Conservation (phyloP, 805 yeast species). For the Lipomyces lipofer region DNA sequence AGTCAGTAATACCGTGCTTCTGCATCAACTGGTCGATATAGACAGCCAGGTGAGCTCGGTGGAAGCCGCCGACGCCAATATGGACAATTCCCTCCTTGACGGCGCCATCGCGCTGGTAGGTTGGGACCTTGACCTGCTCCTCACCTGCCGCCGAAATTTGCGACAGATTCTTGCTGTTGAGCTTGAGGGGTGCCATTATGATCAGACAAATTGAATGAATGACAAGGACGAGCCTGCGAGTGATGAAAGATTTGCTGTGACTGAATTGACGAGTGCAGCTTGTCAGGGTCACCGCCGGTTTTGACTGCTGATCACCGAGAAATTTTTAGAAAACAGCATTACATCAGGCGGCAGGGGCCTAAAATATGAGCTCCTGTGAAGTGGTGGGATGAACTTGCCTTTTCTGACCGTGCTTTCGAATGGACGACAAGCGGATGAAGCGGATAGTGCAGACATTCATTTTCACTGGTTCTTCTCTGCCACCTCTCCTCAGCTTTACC, state of each 20-base stretch:
- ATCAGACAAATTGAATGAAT: not conserved
- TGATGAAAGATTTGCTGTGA: not conserved
- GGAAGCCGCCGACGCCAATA: slow-evolving; percentile 5
- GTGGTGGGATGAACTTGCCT: slow-evolving; percentile 3
- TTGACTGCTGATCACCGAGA: slow-evolving; percentile 2
- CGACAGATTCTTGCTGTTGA: slow-evolving; percentile 3
- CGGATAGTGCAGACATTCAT: not conserved
- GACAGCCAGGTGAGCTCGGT: slow-evolving; percentile 2
- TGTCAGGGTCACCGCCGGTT: slow-evolving; percentile 2
- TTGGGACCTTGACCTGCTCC: slow-evolving; percentile 3
- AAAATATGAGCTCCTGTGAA: not conserved
- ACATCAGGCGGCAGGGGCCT: not conserved
- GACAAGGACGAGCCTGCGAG: slow-evolving; percentile 2
- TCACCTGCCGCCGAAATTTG: slow-evolving; percentile 1
- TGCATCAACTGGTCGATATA: slow-evolving; percentile 3
- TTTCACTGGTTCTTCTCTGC: not conserved
- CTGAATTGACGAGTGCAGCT: slow-evolving; percentile 2
- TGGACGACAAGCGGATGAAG: slow-evolving; percentile 1
- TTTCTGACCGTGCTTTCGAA: slow-evolving; percentile 1
- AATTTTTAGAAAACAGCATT: not conserved
- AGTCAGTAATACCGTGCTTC: slow-evolving; percentile 1
- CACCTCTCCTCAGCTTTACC: not conserved
- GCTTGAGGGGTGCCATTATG: slow-evolving; percentile 3
- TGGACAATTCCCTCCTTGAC: slow-evolving; percentile 4
- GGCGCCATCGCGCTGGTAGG: slow-evolving; percentile 4